These are phyloP conservation scores for Dispira simplex DNA, from an alignment of 192 early-diverging fungal genomes.

Conservation along the genomic window DNA sequence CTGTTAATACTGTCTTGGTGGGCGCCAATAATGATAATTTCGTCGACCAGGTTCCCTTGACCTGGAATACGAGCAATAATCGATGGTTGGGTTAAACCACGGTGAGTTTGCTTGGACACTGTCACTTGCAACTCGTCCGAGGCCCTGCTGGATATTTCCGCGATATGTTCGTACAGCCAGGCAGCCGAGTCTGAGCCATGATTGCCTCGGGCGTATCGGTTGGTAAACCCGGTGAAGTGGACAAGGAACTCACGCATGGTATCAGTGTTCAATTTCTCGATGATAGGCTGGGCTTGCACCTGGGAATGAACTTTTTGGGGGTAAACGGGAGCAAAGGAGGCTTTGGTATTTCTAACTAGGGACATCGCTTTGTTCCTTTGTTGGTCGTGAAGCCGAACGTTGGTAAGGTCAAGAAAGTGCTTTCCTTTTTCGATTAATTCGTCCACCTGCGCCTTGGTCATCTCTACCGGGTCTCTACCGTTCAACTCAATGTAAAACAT, in stretches of 20 bases:
- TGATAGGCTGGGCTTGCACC: background rate
- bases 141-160: background rate
- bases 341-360: too few relatives aligned
- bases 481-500: too few relatives aligned
- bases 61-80: background rate
- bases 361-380: too few relatives aligned
- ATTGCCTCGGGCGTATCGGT: constrained; percentile 53
- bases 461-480: too few relatives aligned
- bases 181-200: constrained; percentile 31
- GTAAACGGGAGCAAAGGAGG: too few relatives aligned
- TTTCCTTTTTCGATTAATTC: too few relatives aligned
- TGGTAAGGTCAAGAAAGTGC: too few relatives aligned
- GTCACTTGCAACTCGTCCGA: background rate
- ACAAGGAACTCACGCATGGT: constrained; percentile 43
- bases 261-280: constrained; percentile 25
- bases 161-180: constrained; percentile 35
- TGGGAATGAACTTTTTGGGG: too few relatives aligned
- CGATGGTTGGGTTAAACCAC: background rate
- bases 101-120: background rate
- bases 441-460: too few relatives aligned
- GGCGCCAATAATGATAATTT: constrained; percentile 63
- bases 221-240: constrained; percentile 51
- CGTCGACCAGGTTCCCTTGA: constrained; percentile 19
- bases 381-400: too few relatives aligned
- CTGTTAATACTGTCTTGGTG: constrained; percentile 79